These are phyloP conservation scores for Salix exigua DNA, from an alignment of 345 rosid species.

Conservation along the genomic window DNA sequence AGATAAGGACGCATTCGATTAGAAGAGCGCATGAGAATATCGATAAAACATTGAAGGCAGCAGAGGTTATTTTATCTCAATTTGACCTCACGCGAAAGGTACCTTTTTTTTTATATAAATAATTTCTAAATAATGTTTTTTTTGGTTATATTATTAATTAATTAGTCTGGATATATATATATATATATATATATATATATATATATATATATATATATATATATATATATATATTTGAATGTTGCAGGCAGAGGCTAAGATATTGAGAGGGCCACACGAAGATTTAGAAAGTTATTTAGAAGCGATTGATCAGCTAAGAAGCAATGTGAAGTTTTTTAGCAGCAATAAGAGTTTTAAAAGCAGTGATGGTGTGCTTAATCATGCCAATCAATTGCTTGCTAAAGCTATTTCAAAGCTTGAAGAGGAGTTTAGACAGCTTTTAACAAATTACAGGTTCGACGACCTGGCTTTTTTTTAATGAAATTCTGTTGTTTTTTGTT, in stretches of 20 bases:
- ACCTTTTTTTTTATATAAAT: background rate
- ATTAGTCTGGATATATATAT: background rate
- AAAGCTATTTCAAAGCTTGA: slow-evolving; percentile 86
- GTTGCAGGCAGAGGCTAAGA: slow-evolving; percentile 91
- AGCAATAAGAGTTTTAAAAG: slow-evolving; percentile 57
- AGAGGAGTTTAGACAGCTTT: slow-evolving; percentile 79
- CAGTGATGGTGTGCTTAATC: slow-evolving; percentile 56
- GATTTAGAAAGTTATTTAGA: slow-evolving; percentile 83
- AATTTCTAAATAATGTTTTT: background rate
- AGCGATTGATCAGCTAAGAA: slow-evolving; percentile 85
- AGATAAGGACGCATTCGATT: slow-evolving; percentile 91
- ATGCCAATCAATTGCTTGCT: slow-evolving; percentile 63
- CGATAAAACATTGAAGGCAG: slow-evolving; percentile 70
- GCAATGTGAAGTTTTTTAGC: slow-evolving; percentile 62
- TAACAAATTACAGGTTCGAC: slow-evolving; percentile 73
- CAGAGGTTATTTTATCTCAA: slow-evolving; percentile 70
- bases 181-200: too few relatives aligned
- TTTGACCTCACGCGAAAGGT: slow-evolving; percentile 82
- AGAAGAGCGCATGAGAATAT: slow-evolving; percentile 89
- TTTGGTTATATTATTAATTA: slow-evolving; percentile 3
- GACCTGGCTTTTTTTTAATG: background rate
- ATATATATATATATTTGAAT: background rate
- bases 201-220: too few relatives aligned
- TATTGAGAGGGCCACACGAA: slow-evolving; percentile 94
- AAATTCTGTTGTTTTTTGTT: background rate